A percentile compares a stretch with the other conserved stretches of the same genome.
phyloP scores from a whole-genome alignment of 257 asterid genomes.

The Jacaranda copaia region DNA sequence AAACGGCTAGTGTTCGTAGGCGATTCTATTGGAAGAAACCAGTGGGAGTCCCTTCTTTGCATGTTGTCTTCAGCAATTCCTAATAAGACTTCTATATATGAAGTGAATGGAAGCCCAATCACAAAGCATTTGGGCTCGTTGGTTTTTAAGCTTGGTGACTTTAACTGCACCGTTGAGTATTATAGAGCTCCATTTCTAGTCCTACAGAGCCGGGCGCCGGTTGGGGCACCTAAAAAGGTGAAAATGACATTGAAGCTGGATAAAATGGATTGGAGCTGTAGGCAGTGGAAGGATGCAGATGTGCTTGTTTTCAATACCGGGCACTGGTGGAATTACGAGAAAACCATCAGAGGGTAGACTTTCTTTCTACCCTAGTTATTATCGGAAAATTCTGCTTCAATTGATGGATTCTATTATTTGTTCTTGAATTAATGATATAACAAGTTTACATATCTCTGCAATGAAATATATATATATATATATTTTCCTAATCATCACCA shows the following conservation, averaged over 20 bases:
- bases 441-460: too few relatives aligned
- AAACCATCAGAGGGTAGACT: conserved; percentile 73
- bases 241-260: conserved; percentile 78
- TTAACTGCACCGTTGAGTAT: conserved; percentile 85
- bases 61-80: conserved; percentile 75
- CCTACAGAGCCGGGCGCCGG: conserved; percentile 81
- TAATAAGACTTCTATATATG: conserved; percentile 70
- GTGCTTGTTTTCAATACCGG: conserved; percentile 85
- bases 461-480: too few relatives aligned
- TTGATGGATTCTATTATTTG: too few relatives aligned
- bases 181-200: conserved; percentile 91
- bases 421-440: too few relatives aligned
- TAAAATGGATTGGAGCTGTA: conserved; percentile 87
- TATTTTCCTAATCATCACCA: too few relatives aligned
- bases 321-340: conserved; percentile 97
- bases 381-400: neutral
- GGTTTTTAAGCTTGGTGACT: conserved; percentile 65
- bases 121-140: conserved; percentile 84
- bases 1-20: conserved; percentile 77
- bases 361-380: too few relatives aligned
- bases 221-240: conserved; percentile 55
- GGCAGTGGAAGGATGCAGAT: conserved; percentile 81
- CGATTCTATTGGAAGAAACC: conserved; percentile 93
- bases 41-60: conserved; percentile 95
- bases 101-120: conserved; percentile 81